Evolutionary conservation across 2,329 filamentous ascomycete genomes (phyloP).

Genomic region (Sphaerulina musiva): DNA sequence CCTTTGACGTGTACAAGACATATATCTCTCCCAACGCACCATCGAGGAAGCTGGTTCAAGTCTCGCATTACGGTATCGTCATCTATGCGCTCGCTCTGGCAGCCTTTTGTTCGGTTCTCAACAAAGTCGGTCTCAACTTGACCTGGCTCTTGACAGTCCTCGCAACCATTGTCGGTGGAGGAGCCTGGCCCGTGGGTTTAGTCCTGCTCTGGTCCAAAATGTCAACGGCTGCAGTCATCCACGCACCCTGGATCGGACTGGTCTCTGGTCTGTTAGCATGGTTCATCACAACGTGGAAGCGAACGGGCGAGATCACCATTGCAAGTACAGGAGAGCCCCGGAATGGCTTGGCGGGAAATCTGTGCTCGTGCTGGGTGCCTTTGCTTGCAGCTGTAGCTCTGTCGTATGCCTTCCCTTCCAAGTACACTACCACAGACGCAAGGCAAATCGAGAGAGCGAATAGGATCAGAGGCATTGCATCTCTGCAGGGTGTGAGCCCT

Average conservation of each 20-base stretch:
- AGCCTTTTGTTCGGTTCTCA: conserved; percentile 43
- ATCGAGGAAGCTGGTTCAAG: conserved; percentile 39
- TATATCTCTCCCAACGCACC: conserved; percentile 45
- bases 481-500: background rate
- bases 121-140: no score
- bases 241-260: conserved; percentile 43
- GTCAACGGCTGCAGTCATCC: conserved; percentile 41
- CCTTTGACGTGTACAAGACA: conserved; percentile 47
- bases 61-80: conserved; percentile 45
- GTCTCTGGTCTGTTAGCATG: conserved; percentile 40
- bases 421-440: conserved; percentile 35
- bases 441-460: conserved; percentile 37
- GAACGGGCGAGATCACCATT: conserved; percentile 40
- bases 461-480: conserved; percentile 31
- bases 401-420: conserved; percentile 35
- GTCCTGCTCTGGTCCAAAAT: conserved; percentile 44
- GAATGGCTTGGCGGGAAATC: conserved; percentile 42
- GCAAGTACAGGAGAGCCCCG: conserved; percentile 37
- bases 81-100: conserved; percentile 45
- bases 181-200: conserved; percentile 43
- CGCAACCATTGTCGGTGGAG: conserved; percentile 45
- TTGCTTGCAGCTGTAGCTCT: conserved; percentile 43
- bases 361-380: conserved; percentile 44
- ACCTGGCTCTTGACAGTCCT: conserved; percentile 30
- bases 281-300: conserved; percentile 37